phyloP scores from a whole-genome alignment of 2,329 filamentous ascomycete species.

The Penicillium sumatraense region DNA sequence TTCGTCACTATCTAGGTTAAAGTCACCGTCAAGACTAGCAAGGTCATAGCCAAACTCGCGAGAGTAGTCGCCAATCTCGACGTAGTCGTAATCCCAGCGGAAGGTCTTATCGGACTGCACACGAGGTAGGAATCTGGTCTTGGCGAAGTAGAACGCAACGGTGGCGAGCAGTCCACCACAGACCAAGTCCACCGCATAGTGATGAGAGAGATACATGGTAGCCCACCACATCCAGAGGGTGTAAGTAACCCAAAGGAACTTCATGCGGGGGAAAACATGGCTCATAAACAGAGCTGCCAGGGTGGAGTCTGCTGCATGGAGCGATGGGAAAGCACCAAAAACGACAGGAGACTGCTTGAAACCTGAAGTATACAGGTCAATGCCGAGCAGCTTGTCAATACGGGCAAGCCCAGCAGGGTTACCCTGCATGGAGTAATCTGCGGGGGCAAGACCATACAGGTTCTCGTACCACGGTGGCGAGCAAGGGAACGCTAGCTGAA shows the following conservation, averaged over 20 bases:
- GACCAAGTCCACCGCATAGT: conserved; percentile 93
- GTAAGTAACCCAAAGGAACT: conserved; percentile 80
- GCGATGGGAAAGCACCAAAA: conserved; percentile 91
- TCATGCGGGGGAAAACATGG: conserved; percentile 83
- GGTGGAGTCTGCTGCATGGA: conserved; percentile 88
- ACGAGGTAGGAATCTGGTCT: conserved; percentile 78
- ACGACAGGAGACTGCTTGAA: conserved; percentile 90
- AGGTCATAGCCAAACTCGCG: conserved; percentile 59
- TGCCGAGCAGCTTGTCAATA: conserved; percentile 85
- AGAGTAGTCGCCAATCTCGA: conserved; percentile 75
- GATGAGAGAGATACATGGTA: conserved; percentile 97
- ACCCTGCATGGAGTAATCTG: conserved; percentile 88
- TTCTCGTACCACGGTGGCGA: conserved; percentile 98
- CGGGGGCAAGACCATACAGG: conserved; percentile 84
- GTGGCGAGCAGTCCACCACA: conserved; percentile 79
- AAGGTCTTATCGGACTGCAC: conserved; percentile 83
- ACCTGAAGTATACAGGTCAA: conserved; percentile 90
- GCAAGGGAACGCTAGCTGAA: conserved; percentile 90
- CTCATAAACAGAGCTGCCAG: conserved; percentile 92
- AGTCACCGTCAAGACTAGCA: conserved; percentile 60
- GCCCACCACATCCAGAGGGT: conserved; percentile 97
- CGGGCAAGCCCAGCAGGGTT: conserved; percentile 87
- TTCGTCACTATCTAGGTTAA: conserved; percentile 75
- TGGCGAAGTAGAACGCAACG: conserved; percentile 79
- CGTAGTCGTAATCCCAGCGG: conserved; percentile 94